These are phyloP conservation scores for Nicotiana tomentosiformis DNA, from an alignment of 257 asterid species.

Conservation along the genomic window DNA sequence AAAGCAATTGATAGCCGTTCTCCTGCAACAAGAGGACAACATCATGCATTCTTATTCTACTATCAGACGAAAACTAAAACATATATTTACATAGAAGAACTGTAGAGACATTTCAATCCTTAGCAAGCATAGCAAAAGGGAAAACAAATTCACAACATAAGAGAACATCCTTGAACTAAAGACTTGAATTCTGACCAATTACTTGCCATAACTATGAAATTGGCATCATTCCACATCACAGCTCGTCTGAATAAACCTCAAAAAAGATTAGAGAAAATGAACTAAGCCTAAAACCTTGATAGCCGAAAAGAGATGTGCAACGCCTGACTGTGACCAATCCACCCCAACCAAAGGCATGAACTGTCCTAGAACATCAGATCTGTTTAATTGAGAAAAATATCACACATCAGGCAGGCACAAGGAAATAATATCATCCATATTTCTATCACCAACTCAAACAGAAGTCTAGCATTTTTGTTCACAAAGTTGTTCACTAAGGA, in stretches of 20 bases:
- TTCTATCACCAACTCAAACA: neutral
- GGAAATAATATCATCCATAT: neutral
- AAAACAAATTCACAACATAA: neutral
- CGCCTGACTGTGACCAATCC: constrained; percentile 89
- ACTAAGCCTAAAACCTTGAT: constrained; percentile 43
- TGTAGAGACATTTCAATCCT: neutral
- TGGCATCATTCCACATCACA: neutral
- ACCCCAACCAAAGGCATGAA: constrained; percentile 82
- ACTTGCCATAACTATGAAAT: neutral
- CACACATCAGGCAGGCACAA: neutral
- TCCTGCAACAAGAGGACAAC: constrained; percentile 46
- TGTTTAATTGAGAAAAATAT: constrained; percentile 16
- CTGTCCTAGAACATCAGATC: constrained; percentile 85
- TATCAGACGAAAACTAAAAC: neutral
- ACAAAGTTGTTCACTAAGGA: neutral
- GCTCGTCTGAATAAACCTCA: neutral
- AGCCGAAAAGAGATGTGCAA: constrained; percentile 72
- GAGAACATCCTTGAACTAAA: neutral
- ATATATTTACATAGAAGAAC: neutral
- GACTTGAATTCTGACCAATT: neutral
- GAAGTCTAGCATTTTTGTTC: neutral
- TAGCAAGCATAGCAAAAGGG: neutral
- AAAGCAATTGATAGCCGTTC: constrained; percentile 71
- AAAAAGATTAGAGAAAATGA: neutral
- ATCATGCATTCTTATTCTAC: neutral